Conservation (phyloP, 257 asterid genomes). For the Przewalskia tangutica region DNA sequence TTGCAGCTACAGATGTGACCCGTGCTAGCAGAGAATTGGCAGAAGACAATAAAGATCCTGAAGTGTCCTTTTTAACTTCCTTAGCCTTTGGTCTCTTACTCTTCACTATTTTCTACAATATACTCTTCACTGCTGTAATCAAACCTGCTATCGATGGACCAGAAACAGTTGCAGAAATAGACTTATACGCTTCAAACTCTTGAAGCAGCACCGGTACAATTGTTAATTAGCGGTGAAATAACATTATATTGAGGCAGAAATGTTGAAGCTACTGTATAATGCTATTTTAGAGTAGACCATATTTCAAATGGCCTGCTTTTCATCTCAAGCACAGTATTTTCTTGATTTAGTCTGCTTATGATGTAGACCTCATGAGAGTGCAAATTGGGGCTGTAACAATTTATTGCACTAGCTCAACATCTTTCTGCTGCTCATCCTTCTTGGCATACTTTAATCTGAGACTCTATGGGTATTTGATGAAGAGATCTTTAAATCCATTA, state of each 20-base stretch:
- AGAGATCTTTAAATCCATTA: no score
- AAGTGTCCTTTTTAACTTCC: conserved; percentile 34
- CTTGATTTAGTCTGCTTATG: neutral
- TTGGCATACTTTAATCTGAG: no score
- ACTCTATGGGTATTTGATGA: no score
- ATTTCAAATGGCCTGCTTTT: neutral
- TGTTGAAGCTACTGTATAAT: neutral
- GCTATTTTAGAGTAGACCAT: neutral
- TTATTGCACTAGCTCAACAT: no score
- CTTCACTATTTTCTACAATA: conserved; percentile 53
- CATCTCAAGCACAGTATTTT: neutral
- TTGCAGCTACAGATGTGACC: conserved; percentile 32
- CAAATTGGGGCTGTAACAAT: no score
- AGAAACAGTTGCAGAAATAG: conserved; percentile 12
- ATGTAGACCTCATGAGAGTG: no score
- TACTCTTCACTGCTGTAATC: conserved; percentile 47
- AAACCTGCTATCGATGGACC: conserved; percentile 63
- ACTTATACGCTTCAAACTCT: conserved; percentile 2
- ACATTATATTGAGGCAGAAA: neutral
- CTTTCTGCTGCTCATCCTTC: no score
- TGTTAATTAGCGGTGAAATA: neutral
- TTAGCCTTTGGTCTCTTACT: conserved; percentile 32
- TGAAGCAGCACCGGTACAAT: neutral
- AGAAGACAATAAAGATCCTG: conserved; percentile 18
- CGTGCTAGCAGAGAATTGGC: conserved; percentile 12